A percentile compares a stretch with the other conserved stretches of the same genome.
Conservation (phyloP, 2,329 filamentous ascomycete genomes). For the Apiospora aurea region DNA sequence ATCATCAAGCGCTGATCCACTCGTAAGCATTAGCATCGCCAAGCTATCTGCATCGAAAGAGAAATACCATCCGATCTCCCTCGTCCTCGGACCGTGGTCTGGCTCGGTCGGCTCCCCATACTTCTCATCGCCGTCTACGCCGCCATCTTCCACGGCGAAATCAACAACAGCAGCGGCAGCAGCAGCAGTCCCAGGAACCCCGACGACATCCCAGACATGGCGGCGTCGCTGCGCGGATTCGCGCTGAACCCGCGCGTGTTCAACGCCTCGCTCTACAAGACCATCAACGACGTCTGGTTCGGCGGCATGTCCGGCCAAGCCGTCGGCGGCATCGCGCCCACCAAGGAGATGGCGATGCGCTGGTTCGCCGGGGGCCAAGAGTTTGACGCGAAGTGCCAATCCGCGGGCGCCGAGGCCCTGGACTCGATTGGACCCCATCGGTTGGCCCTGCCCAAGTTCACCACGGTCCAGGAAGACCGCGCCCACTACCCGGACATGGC, state of each 20-base stretch:
- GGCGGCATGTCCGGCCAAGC: slow-evolving; percentile 40
- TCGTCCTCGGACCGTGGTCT: background rate
- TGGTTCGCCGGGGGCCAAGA: slow-evolving; percentile 46
- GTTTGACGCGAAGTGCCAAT: slow-evolving; percentile 44
- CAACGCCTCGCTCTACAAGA: slow-evolving; percentile 34
- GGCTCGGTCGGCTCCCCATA: background rate
- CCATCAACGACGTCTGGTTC: slow-evolving; percentile 48
- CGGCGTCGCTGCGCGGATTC: slow-evolving; percentile 8
- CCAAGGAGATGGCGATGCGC: slow-evolving; percentile 35
- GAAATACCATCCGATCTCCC: background rate
- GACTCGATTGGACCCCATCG: slow-evolving; percentile 39
- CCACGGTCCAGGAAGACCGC: slow-evolving; percentile 28
- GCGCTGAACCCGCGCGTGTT: slow-evolving; percentile 20
- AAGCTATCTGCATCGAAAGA: background rate
- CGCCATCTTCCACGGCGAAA: background rate
- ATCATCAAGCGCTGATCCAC: background rate
- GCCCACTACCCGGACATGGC: slow-evolving; percentile 39
- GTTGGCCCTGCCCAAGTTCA: slow-evolving; percentile 15
- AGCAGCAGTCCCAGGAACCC: background rate
- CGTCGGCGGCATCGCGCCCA: slow-evolving; percentile 39
- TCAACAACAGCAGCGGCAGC: background rate
- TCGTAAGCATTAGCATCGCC: background rate
- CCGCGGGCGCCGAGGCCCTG: slow-evolving; percentile 33
- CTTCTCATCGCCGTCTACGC: background rate
- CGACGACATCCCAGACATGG: background rate